Base-by-base conservation (phyloP, 768 basidiomycete genomes). In the Mycena haematopus region DNA sequence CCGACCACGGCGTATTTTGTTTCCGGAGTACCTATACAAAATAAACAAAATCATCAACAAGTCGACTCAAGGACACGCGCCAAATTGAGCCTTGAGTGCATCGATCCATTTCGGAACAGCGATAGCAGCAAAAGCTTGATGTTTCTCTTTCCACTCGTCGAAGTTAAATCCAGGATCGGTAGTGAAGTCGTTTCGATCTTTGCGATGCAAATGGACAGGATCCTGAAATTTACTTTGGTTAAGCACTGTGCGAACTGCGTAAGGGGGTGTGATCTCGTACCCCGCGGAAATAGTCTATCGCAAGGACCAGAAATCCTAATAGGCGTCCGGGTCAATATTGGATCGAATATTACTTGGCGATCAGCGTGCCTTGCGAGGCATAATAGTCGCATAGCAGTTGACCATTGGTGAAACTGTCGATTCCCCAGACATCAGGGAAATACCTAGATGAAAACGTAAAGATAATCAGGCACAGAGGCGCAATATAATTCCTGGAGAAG, bases 271-370 rank as follows among this genome's bases (percentile, higher is more conserved):
- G 22, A 11, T 9, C 24, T 33, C 60, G 3, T 42, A 69, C 67
- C 14, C 82, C 80, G 61, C 81, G 75, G 63, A 84, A 82, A 70
- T 81, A 83, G 51, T 84, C 82, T 24, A 78, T 65, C 19, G 78
- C 80, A 4, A 82, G 68, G 17, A 84, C 53, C 9, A 54, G 53
- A 11, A 54, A 54, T 6, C 53, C 53, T 54, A 15, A 3, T 17
- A 31, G 2, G 5, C 15, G 1, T n/a, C 6, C 7, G 3, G 7
- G 17, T 14, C 25, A n/a, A 17, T 17, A 13, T 31, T 33, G 21
- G 5, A 31, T 33, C 0, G 3, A 21, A 17, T 2, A 52, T 15
- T 19, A 6, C 52, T 21, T 17, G 13, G 15, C 22, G 9, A 62
- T n/a, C 8, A 73, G 25, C 52, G 38, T 24, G 45, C 63, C 82